Percentiles rank a stretch among this genome's conserved stretches.
Conservation (phyloP, 805 yeast genomes). For the Priceomyces castillae region DNA sequence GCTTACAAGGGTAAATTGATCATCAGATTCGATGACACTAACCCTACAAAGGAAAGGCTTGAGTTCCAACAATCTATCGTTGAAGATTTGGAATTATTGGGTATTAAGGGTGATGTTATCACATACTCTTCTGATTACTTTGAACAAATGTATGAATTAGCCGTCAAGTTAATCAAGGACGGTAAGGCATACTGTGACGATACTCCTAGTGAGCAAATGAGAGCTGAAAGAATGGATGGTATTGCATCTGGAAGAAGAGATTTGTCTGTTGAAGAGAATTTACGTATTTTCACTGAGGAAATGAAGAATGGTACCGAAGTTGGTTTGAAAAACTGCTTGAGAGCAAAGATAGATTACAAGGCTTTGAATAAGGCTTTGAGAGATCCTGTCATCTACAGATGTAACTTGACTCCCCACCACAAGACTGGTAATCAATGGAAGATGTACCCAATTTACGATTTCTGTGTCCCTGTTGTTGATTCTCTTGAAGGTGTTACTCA, state of each 20-base stretch:
- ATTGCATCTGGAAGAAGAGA: constrained; percentile 89
- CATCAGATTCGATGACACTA: constrained; percentile 96
- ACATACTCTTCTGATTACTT: constrained; percentile 95
- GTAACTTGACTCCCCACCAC: constrained; percentile 96
- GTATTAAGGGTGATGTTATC: constrained; percentile 85
- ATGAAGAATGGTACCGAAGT: constrained; percentile 93
- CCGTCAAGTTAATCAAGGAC: constrained; percentile 83
- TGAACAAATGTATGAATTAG: constrained; percentile 83
- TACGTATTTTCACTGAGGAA: constrained; percentile 79
- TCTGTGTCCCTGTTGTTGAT: constrained; percentile 97
- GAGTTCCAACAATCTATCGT: constrained; percentile 94
- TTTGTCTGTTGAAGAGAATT: constrained; percentile 88
- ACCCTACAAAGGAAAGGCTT: constrained; percentile 92
- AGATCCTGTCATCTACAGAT: constrained; percentile 97
- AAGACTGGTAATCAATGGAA: constrained; percentile 94
- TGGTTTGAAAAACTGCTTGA: constrained; percentile 87
- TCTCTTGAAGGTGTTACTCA: constrained; percentile 96
- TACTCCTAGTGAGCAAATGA: constrained; percentile 90
- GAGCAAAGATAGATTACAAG: constrained; percentile 94
- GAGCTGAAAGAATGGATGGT: constrained; percentile 99
- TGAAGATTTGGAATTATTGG: constrained; percentile 86
- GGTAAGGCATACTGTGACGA: constrained; percentile 98
- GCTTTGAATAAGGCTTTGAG: constrained; percentile 92
- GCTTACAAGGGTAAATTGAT: constrained; percentile 95
- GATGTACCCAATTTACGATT: constrained; percentile 96